Evolutionary conservation across 768 basidiomycete genomes (phyloP).

Genomic region (Chalciporus chontae): DNA sequence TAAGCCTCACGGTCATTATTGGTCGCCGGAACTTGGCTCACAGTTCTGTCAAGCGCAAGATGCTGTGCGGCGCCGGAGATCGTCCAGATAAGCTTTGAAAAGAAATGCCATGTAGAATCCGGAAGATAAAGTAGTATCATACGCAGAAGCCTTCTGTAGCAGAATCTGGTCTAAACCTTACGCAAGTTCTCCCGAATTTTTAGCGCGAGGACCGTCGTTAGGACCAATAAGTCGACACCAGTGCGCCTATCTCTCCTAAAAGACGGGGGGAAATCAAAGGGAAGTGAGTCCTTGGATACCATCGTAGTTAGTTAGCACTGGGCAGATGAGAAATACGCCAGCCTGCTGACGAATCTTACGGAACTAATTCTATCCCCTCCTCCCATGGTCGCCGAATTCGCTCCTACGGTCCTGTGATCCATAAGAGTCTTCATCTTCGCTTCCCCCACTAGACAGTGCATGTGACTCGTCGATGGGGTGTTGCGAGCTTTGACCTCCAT

Average conservation of each 20-base stretch:
- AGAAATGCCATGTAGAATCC: too few relatives aligned
- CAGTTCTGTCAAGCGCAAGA: slow-evolving; percentile 27
- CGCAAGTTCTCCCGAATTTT: neutral
- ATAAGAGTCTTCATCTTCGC: slow-evolving; percentile 33
- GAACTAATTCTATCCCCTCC: slow-evolving; percentile 26
- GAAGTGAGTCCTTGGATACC: slow-evolving; percentile 20
- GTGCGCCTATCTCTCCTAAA: neutral
- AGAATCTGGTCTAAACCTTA: neutral
- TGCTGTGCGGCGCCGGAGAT: slow-evolving; percentile 18
- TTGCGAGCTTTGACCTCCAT: slow-evolving; percentile 30
- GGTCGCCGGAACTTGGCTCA: slow-evolving; percentile 11
- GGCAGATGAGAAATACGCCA: slow-evolving; percentile 19
- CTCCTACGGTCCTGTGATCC: slow-evolving; percentile 34
- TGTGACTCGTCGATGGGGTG: slow-evolving; percentile 25
- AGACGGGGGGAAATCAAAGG: slow-evolving; percentile 7
- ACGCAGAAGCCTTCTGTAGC: too few relatives aligned
- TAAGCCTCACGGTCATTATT: slow-evolving; percentile 15
- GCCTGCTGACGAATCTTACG: slow-evolving; percentile 17
- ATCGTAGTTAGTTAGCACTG: slow-evolving; percentile 10
- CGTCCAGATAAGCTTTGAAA: slow-evolving; percentile 14
- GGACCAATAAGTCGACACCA: slow-evolving; percentile 1
- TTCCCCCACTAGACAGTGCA: slow-evolving; percentile 27
- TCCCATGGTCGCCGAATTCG: slow-evolving; percentile 34
- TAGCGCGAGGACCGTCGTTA: slow-evolving; percentile 6
- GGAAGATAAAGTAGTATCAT: too few relatives aligned